Conservation (phyloP, 371 early-diverging fungal genomes). For the Circinella umbellata region DNA sequence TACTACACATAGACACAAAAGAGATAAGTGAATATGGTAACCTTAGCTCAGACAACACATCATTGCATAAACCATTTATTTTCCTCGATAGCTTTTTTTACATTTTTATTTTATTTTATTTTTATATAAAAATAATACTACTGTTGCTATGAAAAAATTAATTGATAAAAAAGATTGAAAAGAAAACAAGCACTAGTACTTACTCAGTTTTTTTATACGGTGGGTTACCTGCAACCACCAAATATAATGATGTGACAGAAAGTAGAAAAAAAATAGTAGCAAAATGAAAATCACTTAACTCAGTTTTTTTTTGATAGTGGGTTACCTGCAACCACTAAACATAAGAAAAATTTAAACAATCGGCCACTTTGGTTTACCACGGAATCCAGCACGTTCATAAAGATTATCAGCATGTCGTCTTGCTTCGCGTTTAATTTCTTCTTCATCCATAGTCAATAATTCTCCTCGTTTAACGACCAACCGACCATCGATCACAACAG, state of each 20-base stretch:
- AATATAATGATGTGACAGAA: background rate
- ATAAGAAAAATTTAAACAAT: constrained; percentile 20
- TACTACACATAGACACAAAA: too few species aligned
- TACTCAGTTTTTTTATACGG: constrained; percentile 23
- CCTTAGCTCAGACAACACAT: too few species aligned
- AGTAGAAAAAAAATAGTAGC: background rate
- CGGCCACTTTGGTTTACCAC: constrained; percentile 29
- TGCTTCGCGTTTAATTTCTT: constrained; percentile 20
- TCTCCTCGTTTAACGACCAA: constrained; percentile 26
- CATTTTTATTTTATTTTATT: too few species aligned
- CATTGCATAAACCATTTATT: too few species aligned
- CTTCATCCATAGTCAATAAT: constrained; percentile 27
- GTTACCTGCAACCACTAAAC: constrained; percentile 26
- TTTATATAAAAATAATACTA: too few species aligned
- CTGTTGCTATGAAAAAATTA: too few species aligned
- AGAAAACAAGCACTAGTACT: constrained; percentile 9
- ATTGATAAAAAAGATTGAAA: background rate
- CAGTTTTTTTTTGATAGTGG: constrained; percentile 27
- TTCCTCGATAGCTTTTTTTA: too few species aligned
- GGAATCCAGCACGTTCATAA: constrained; percentile 26
- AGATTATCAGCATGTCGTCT: constrained; percentile 24
- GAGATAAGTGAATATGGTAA: too few species aligned
- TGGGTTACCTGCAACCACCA: constrained; percentile 30
- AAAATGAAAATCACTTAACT: constrained; percentile 15
- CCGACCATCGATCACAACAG: constrained; percentile 26